Evolutionary conservation across 106 monocot species (phyloP), one percentile per base, ranked within the genome.

Genomic region (Narthecium ossifragum): DNA sequence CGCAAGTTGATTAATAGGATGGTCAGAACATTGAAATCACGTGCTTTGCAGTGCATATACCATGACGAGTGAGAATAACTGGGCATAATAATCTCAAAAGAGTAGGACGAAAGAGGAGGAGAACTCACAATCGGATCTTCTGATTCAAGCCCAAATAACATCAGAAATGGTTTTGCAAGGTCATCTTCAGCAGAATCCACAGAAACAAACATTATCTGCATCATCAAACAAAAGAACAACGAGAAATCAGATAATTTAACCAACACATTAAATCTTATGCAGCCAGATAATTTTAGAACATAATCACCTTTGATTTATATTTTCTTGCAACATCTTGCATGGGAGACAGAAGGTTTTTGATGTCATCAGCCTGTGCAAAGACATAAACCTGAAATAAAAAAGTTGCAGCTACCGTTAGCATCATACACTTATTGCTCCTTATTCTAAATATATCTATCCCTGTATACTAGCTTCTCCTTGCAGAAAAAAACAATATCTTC

Each of bases 141-240:
- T 56, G 76, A 12, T 72, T 98, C 91, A 24, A 90, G 46, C 9
- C 91, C 98, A 82, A 78, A 88, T 51, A 98, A 63, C 63, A 81
- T 79, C 27, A 98, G 60, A 74, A 98, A 98, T 30, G 98, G 98
- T 67, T 84, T 98, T 68, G 98, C 84, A 79, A 91, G 84, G 66
- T 79, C 75, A 39, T 98, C 98, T 69, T 98, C 88, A 45, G 75
- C 30, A 49, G 80, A 71, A 72, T 98, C 87, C 38, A 88, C 91
- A 61, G 79, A 73, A 48, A 91, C 58, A 74, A 98, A 91, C 79
- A 98, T 74, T 68, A 98, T 73, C 98, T 98, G 78, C 78, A 81
- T 43, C 22, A 58, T 10, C 5, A 21, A 41, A n/a, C 14, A 34
- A 30, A 23, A 62, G 37, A 56, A 54, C 20, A 49, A 22, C 9